A percentile compares a stretch with the other conserved stretches of the same genome.
These are phyloP conservation scores for Syzygium oleosum DNA, from an alignment of 345 rosid genomes.

Conservation along the genomic window DNA sequence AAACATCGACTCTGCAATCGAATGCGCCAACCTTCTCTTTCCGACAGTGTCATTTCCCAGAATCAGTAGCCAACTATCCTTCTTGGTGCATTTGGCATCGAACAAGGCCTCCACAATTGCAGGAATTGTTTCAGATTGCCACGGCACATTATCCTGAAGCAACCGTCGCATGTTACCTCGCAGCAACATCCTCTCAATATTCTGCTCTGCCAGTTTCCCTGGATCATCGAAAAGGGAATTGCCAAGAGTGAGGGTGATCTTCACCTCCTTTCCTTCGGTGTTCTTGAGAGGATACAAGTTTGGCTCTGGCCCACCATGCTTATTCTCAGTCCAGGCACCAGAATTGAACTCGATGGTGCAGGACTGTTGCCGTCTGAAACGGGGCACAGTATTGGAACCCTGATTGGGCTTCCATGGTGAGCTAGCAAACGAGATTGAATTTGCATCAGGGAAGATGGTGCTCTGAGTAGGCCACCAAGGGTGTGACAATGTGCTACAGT, in stretches of 20 bases:
- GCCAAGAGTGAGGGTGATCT: conserved; percentile 74
- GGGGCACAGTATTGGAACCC: conserved; percentile 36
- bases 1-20: conserved; percentile 43
- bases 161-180: conserved; percentile 16
- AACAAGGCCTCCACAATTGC: conserved; percentile 39
- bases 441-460: conserved; percentile 35
- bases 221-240: conserved; percentile 29
- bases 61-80: conserved; percentile 51
- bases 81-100: conserved; percentile 16
- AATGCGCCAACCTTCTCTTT: conserved; percentile 65
- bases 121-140: conserved; percentile 56
- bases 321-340: conserved; percentile 12
- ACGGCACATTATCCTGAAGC: conserved; percentile 59
- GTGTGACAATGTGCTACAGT: conserved; percentile 23
- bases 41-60: conserved; percentile 63
- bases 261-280: conserved; percentile 46
- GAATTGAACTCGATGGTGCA: conserved; percentile 60
- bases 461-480: conserved; percentile 44
- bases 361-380: conserved; percentile 59
- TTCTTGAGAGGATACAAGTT: conserved; percentile 59
- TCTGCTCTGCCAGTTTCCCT: conserved; percentile 20
- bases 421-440: conserved; percentile 33
- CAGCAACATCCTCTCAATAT: neutral
- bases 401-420: conserved; percentile 24
- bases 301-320: conserved; percentile 20